These are phyloP conservation scores for Lepidium sativum DNA, from an alignment of 345 rosid genomes.

Conservation along the genomic window DNA sequence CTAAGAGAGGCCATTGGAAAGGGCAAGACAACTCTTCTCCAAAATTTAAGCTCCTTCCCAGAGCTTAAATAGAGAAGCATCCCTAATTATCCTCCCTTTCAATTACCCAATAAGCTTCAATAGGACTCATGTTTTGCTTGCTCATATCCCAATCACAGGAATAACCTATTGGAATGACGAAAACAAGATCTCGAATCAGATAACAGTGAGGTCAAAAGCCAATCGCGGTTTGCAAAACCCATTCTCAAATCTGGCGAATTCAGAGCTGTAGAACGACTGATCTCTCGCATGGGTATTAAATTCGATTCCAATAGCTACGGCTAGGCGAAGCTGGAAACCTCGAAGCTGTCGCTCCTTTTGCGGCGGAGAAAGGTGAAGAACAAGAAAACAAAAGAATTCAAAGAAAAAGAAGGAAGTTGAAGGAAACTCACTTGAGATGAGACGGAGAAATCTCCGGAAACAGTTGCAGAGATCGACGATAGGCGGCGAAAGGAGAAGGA, in stretches of 20 bases:
- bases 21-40: not conserved
- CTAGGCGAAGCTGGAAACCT: not conserved
- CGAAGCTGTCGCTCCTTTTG: not conserved
- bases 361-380: not conserved
- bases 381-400: not conserved
- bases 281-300: not conserved
- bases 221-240: not conserved
- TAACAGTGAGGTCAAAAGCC: not conserved
- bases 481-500: constrained; percentile 3
- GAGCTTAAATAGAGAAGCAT: not conserved
- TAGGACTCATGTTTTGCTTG: not conserved
- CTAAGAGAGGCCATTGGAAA: no score
- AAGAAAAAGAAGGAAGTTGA: not conserved
- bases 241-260: not conserved
- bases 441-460: constrained; percentile 10
- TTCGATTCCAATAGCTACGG: not conserved
- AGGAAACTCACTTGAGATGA: constrained; percentile 12
- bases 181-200: not conserved
- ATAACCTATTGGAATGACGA: not conserved
- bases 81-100: not conserved
- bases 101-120: not conserved
- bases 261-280: not conserved
- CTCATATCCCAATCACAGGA: not conserved
- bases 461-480: constrained; percentile 7
- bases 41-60: not conserved